Conservation (phyloP, 768 basidiomycete species). For the Lentinula guzmanii region DNA sequence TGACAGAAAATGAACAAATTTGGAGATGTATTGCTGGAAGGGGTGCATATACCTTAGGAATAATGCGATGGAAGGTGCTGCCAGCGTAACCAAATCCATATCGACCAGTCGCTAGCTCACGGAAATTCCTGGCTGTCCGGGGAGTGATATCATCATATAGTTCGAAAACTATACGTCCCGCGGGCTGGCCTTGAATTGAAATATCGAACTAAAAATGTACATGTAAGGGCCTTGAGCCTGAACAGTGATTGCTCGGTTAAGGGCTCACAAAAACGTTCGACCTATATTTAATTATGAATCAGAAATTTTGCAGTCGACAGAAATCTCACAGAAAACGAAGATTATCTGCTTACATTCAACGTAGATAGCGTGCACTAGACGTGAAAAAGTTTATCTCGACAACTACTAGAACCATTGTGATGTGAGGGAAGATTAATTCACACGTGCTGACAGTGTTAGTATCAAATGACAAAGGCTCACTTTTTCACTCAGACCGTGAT, state of each 20-base stretch:
- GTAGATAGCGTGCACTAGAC: no score
- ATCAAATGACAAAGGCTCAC: not conserved
- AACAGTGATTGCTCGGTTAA: not conserved
- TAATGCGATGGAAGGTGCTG: slow-evolving; percentile 14
- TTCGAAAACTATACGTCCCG: slow-evolving; percentile 74
- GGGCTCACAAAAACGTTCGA: slow-evolving; percentile 1
- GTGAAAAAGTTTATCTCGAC: no score
- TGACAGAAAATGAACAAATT: slow-evolving; percentile 44
- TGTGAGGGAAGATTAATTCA: not conserved
- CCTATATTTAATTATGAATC: not conserved
- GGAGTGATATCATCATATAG: slow-evolving; percentile 79
- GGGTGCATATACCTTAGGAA: not conserved
- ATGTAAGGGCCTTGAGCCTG: not conserved
- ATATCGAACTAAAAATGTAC: slow-evolving; percentile 56
- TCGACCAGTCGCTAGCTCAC: slow-evolving; percentile 76
- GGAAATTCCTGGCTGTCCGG: slow-evolving; percentile 77
- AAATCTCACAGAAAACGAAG: no score
- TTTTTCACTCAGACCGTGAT: not conserved
- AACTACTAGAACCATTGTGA: not conserved
- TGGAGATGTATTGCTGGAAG: not conserved
- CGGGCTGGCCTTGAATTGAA: slow-evolving; percentile 28
- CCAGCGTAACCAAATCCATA: slow-evolving; percentile 71
- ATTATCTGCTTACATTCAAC: no score
- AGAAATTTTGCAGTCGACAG: no score
- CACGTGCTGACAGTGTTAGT: not conserved